Evolutionary conservation across 83 land plant genomes (phyloP).

Genomic region (Diphasiastrum complanatum): DNA sequence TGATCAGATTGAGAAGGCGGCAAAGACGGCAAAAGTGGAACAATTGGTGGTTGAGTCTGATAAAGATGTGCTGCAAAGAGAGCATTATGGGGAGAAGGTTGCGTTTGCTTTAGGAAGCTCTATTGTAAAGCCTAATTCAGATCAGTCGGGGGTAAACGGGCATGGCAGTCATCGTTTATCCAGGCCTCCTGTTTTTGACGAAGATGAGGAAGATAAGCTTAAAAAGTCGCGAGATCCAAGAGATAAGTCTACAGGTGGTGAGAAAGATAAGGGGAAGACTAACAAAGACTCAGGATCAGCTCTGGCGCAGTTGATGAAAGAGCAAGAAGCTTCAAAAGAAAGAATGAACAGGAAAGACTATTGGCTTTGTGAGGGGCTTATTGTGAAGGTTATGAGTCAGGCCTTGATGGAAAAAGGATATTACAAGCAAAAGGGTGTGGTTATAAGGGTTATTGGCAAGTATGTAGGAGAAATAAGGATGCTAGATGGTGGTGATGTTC

Average conservation of each 20-base stretch:
- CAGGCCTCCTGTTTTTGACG: conserved; percentile 20
- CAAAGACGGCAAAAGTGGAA: conserved; percentile 15
- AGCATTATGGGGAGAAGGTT: conserved; percentile 43
- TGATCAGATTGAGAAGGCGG: conserved; percentile 77
- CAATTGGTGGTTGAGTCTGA: neutral
- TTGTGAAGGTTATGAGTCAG: conserved; percentile 92
- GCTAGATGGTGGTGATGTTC: conserved; percentile 69
- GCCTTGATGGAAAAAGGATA: conserved; percentile 72
- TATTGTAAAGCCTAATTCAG: neutral
- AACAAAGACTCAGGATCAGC: conserved; percentile 1
- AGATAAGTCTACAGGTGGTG: neutral
- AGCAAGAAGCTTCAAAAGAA: conserved; percentile 80
- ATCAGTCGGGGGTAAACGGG: no score
- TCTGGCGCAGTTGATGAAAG: conserved; percentile 81
- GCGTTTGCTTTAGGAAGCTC: conserved; percentile 46
- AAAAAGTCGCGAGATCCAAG: conserved; percentile 14
- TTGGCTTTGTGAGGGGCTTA: conserved; percentile 83
- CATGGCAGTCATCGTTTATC: neutral
- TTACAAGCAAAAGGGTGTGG: conserved; percentile 90
- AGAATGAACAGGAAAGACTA: conserved; percentile 80
- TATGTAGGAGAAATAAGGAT: conserved; percentile 92
- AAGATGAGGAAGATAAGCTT: conserved; percentile 18
- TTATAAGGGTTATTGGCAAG: conserved; percentile 69
- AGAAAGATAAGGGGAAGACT: neutral
- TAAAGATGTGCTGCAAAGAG: conserved; percentile 9